Evolutionary conservation across 805 yeast species (phyloP).

Genomic region (Ascoidea tarda): DNA sequence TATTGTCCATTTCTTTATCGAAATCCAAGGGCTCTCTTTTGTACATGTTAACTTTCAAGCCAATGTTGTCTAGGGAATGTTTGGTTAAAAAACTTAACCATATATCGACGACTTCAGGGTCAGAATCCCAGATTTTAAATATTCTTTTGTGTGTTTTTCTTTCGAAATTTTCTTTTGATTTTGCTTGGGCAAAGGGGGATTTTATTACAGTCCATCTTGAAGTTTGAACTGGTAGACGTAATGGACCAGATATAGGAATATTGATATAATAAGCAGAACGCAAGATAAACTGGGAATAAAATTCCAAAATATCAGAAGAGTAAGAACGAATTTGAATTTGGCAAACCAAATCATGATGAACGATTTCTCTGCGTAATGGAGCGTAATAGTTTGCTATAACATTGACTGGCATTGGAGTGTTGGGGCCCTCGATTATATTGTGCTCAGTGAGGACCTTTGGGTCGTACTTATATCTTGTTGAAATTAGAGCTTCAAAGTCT

Average conservation of each 20-base stretch:
- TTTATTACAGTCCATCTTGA: conserved; percentile 89
- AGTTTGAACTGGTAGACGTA: conserved; percentile 51
- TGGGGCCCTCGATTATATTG: conserved; percentile 18
- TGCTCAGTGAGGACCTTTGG: conserved; percentile 24
- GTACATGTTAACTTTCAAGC: conserved; percentile 61
- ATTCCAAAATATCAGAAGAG: conserved; percentile 54
- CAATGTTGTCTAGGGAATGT: conserved; percentile 69
- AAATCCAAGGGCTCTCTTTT: conserved; percentile 35
- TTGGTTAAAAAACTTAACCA: conserved; percentile 69
- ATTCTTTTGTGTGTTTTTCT: conserved; percentile 70
- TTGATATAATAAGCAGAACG: conserved; percentile 87
- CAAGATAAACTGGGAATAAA: conserved; percentile 72
- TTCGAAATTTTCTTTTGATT: conserved; percentile 87
- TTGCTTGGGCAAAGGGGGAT: conserved; percentile 90
- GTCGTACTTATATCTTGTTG: conserved; percentile 13
- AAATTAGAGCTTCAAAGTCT: too few species aligned
- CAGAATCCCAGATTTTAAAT: conserved; percentile 70
- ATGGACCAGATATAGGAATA: conserved; percentile 70
- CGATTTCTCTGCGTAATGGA: conserved; percentile 55
- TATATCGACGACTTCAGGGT: conserved; percentile 71
- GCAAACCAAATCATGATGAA: conserved; percentile 69
- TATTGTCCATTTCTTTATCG: conserved; percentile 23
- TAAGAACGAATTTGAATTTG: conserved; percentile 60
- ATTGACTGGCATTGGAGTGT: conserved; percentile 66
- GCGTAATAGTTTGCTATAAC: conserved; percentile 72